Base-by-base conservation (phyloP, 805 yeast genomes). In the Saccharomycopsis vini region DNA sequence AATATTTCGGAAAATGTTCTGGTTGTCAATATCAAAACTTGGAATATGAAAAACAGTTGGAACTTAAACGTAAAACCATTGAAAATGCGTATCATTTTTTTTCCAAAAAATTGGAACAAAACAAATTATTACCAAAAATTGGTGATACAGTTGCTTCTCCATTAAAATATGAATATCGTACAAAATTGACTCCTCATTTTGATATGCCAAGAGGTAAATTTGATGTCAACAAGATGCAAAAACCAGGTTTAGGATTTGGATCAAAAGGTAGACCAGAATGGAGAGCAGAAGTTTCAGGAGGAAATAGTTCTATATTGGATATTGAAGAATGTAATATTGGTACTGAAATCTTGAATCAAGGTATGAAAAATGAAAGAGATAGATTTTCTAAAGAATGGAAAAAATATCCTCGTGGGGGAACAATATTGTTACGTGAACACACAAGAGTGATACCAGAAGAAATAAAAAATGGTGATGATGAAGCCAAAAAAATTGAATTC, bases 141-240 rank as follows among this genome's bases (percentile, higher is more conserved):
- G 72, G 72, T 2, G 62, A 67, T 1, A 85, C 95, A 0, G 73
- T 81, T 32, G 73, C 79, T 5, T 84, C 95, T 9, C 98, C 98
- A 3, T 63, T 77, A 45, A 71, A 79, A 52, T 83, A 71, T 58
- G 69, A 71, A 30, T 92, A 92, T 62, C 71, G 98, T 58, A 92
- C 98, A 0, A 92, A 92, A 58, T 71, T 92, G 34, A 92, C 98
- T 0, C 98, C 98, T 4, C 98, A 92, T 64, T 92, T 89, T 62
- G 88, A 83, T 55, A 64, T 85, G 31, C 92, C 94, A 20, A 72
- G 77, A 55, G 46, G 46, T 12, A 66, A 62, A 38, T 49, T 58
- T 10, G 64, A 64, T 40, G 65, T 68, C 10, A 55, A 64, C 26
- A 59, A 54, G 15, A 56, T 59, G 35, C 62, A 69, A 45, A 20